Percentiles rank a stretch among this genome's conserved stretches.
These are phyloP conservation scores for Fusarium scirpi DNA, from an alignment of 2,329 filamentous ascomycete species.

Conservation along the genomic window DNA sequence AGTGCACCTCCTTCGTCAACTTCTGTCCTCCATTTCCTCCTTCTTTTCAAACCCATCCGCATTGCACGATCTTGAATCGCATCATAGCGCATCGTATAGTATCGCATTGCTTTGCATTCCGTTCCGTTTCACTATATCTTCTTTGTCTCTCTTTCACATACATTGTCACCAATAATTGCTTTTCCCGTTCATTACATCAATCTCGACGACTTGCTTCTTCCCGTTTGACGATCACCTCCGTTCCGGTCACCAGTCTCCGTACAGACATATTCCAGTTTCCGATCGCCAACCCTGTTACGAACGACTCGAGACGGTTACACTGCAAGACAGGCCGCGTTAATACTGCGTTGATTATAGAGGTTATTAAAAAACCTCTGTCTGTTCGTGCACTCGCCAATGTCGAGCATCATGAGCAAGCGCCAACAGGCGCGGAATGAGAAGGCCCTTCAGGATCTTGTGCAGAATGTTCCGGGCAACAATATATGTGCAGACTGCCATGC, in stretches of 20 bases:
- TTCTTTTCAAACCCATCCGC: constrained; percentile 34
- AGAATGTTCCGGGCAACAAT: constrained; percentile 86
- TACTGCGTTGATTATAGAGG: constrained; percentile 16
- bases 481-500: constrained; percentile 93
- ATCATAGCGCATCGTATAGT: constrained; percentile 11
- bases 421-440: constrained; percentile 98
- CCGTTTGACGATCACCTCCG: constrained; percentile 26
- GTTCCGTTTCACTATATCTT: constrained; percentile 1
- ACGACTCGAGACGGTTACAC: constrained; percentile 41
- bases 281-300: constrained; percentile 28
- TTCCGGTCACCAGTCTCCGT: constrained; percentile 31
- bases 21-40: constrained; percentile 25
- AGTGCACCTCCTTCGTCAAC: constrained; percentile 26
- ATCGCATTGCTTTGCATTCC: constrained; percentile 15
- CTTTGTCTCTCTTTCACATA: constrained; percentile 38
- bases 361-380: constrained; percentile 1
- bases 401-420: constrained; percentile 86
- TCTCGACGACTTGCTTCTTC: constrained; percentile 33
- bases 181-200: constrained; percentile 28
- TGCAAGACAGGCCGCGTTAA: constrained; percentile 15
- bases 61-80: constrained; percentile 22
- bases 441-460: constrained; percentile 87
- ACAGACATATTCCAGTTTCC: constrained; percentile 12
- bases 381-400: constrained; percentile 64
- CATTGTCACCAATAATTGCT: constrained; percentile 36